Percentiles rank a stretch among this genome's conserved stretches.
Evolutionary conservation across 176 grass and related monocot species (phyloP).

Genomic region (Zoysia pacifica): DNA sequence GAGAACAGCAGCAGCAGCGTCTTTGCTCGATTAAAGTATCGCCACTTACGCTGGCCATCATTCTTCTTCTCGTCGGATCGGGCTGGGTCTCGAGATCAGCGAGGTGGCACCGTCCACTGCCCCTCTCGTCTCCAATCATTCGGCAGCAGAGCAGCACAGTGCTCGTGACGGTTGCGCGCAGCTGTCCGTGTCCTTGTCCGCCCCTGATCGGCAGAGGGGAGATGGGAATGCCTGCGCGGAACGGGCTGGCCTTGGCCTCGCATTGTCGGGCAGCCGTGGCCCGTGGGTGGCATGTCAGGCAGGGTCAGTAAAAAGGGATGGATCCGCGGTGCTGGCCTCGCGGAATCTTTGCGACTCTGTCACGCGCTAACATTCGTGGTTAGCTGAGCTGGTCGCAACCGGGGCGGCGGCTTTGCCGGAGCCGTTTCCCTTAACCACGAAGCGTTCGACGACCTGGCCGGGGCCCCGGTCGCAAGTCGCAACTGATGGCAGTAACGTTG

Average conservation of each 20-base stretch:
- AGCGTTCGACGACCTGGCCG: background rate
- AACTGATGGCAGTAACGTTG: background rate
- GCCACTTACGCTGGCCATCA: slow-evolving; percentile 25
- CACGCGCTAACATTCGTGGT: background rate
- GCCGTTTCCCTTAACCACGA: slow-evolving; percentile 5
- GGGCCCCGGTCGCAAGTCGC: background rate
- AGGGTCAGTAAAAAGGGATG: slow-evolving; percentile 10
- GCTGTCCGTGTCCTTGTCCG: background rate
- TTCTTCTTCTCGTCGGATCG: slow-evolving; percentile 21
- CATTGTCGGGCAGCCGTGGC: background rate
- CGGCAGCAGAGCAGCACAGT: background rate
- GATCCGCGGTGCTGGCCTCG: background rate
- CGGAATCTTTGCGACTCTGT: slow-evolving; percentile 13
- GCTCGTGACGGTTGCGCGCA: background rate
- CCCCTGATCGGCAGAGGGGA: background rate
- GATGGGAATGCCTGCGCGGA: background rate
- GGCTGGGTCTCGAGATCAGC: background rate
- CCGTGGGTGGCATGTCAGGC: background rate
- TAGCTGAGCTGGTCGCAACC: background rate
- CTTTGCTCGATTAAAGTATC: slow-evolving; percentile 15
- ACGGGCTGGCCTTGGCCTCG: slow-evolving; percentile 43
- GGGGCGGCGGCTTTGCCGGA: background rate
- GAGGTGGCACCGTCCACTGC: background rate
- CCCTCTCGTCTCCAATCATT: slow-evolving; percentile 26
- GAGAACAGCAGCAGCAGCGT: background rate